phyloP scores from a whole-genome alignment of 805 yeast genomes.

The Yamadazyma sp. region DNA sequence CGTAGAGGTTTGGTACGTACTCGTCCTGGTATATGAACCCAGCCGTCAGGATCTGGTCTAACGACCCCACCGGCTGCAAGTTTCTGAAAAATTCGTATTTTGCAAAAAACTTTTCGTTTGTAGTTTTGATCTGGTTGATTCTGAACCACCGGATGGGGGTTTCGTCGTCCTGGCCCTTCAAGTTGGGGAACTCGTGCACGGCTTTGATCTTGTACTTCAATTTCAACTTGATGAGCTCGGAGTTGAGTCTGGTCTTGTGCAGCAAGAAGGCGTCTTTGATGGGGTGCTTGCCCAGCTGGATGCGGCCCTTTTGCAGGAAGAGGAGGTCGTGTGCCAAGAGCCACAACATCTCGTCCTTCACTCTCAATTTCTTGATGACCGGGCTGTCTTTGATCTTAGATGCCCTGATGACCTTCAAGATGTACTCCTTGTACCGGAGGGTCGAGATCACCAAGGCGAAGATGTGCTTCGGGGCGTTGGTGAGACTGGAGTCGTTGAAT shows the following conservation, averaged over 20 bases:
- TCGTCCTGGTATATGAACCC: constrained; percentile 73
- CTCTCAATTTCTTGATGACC: constrained; percentile 43
- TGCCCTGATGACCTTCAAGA: constrained; percentile 61
- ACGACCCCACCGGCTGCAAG: constrained; percentile 45
- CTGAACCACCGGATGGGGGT: constrained; percentile 84
- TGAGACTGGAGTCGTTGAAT: constrained; percentile 31
- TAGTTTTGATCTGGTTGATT: constrained; percentile 61
- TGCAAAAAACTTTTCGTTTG: constrained; percentile 36
- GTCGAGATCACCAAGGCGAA: constrained; percentile 83
- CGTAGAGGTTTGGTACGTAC: constrained; percentile 73
- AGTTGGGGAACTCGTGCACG: constrained; percentile 46
- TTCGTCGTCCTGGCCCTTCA: constrained; percentile 41
- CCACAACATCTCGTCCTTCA: constrained; percentile 55
- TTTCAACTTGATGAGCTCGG: constrained; percentile 78
- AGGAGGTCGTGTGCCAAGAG: constrained; percentile 80
- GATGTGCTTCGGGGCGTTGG: constrained; percentile 74
- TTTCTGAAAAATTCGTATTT: constrained; percentile 39
- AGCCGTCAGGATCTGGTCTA: constrained; percentile 30
- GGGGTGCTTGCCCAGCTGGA: constrained; percentile 86
- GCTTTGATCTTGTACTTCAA: constrained; percentile 64
- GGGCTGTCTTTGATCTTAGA: constrained; percentile 58
- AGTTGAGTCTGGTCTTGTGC: constrained; percentile 77
- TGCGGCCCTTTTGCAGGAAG: constrained; percentile 71
- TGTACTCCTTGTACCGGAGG: constrained; percentile 64
- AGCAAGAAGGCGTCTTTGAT: constrained; percentile 77